These are phyloP conservation scores for Chrysoporthe cubensis DNA, from an alignment of 2,329 filamentous ascomycete genomes.

Conservation along the genomic window DNA sequence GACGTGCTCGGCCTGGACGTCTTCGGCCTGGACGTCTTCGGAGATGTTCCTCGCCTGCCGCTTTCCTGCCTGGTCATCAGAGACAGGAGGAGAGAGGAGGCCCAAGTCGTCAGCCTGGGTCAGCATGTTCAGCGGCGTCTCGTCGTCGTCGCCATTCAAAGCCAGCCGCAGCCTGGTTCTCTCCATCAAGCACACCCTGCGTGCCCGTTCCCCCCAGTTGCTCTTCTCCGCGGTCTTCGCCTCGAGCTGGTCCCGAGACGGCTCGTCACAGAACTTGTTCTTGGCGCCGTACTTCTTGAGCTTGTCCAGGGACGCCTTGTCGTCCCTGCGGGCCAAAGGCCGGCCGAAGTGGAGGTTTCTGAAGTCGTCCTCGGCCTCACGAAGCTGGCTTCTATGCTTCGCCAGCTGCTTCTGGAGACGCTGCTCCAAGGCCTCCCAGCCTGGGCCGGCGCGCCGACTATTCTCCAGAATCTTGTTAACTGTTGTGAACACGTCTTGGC, in stretches of 20 bases:
- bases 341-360: not conserved
- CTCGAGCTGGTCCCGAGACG: not conserved
- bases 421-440: not conserved
- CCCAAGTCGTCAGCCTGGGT: not conserved
- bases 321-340: not conserved
- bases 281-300: not conserved
- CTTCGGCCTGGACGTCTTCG: no score
- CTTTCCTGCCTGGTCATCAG: not conserved
- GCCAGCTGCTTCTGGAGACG: not conserved
- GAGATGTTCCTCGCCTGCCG: no score
- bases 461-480: not conserved
- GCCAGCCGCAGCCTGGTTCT: not conserved
- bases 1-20: no score
- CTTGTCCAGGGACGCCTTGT: not conserved
- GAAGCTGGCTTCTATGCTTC: not conserved
- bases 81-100: not conserved
- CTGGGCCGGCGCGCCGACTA: not conserved
- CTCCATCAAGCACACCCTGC: not conserved
- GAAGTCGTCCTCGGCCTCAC: not conserved
- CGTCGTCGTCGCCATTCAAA: not conserved
- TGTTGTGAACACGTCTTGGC: not conserved
- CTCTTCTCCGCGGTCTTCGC: not conserved
- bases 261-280: conserved; percentile 2
- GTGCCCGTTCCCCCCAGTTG: not conserved
- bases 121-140: not conserved